A percentile compares a stretch with the other conserved stretches of the same genome.
phyloP scores from a whole-genome alignment of 2,329 filamentous ascomycete genomes.

The Pseudocercospora ulei region DNA sequence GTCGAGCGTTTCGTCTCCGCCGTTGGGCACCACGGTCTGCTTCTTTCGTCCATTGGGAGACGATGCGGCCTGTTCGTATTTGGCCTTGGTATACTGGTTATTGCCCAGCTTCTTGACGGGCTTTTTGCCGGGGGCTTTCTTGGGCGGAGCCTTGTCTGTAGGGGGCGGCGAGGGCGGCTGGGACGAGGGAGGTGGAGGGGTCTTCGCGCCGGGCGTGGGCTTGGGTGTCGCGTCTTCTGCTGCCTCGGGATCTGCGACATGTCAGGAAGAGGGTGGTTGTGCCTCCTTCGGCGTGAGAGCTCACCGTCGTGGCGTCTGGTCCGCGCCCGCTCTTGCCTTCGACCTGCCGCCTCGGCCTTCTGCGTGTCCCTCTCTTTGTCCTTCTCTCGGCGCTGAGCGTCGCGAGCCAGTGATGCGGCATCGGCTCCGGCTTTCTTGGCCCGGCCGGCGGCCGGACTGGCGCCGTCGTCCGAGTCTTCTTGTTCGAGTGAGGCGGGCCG shows the following conservation, averaged over 20 bases:
- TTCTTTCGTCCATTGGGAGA: slow-evolving; percentile 37
- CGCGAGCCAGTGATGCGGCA: slow-evolving; percentile 45
- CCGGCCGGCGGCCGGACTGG: slow-evolving; percentile 22
- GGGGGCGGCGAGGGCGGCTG: slow-evolving; percentile 34
- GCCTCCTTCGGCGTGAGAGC: slow-evolving; percentile 17
- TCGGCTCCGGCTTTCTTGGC: slow-evolving; percentile 41
- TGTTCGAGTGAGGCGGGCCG: too few relatives aligned
- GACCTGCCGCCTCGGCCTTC: slow-evolving; percentile 62
- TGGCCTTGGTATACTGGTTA: slow-evolving; percentile 68
- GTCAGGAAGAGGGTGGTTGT: slow-evolving; percentile 8
- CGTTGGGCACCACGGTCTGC: slow-evolving; percentile 28
- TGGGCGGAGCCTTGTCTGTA: slow-evolving; percentile 44
- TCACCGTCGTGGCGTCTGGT: slow-evolving; percentile 71
- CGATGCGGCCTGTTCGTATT: slow-evolving; percentile 42
- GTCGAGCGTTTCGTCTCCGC: slow-evolving; percentile 26
- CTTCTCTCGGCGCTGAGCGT: slow-evolving; percentile 55
- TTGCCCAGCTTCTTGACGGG: slow-evolving; percentile 53
- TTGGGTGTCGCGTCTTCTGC: slow-evolving; percentile 57
- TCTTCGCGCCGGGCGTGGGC: slow-evolving; percentile 33
- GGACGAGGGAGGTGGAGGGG: slow-evolving; percentile 38
- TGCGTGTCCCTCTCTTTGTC: slow-evolving; percentile 61
- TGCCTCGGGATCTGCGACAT: slow-evolving; percentile 41
- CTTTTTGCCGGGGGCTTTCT: slow-evolving; percentile 53
- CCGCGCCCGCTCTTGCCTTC: slow-evolving; percentile 73
- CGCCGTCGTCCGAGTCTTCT: slow-evolving; percentile 64